phyloP scores from a whole-genome alignment of 176 grass and related monocot genomes.

The Triticum monococcum region DNA sequence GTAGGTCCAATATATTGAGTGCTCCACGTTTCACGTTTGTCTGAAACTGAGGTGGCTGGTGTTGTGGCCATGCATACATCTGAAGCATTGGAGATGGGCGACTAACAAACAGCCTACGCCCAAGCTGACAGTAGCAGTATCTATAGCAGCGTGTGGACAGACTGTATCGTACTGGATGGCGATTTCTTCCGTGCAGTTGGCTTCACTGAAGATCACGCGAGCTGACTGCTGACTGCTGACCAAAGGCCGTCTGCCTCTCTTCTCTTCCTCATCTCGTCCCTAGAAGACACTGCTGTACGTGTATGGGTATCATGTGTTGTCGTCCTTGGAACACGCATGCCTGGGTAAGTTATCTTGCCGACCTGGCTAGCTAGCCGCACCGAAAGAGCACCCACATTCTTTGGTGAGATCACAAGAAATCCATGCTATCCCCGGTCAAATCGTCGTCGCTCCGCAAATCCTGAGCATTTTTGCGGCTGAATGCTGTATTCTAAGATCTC shows the following conservation, averaged over 20 bases:
- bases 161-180: not conserved
- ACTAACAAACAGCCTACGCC: not conserved
- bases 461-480: conserved; percentile 10
- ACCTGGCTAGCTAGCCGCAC: conserved; percentile 27
- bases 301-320: conserved; percentile 12
- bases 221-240: conserved; percentile 28
- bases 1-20: conserved; percentile 8
- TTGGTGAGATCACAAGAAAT: conserved; percentile 33
- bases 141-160: not conserved
- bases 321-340: conserved; percentile 24
- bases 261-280: not conserved
- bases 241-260: not conserved
- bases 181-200: conserved; percentile 30
- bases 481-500: not conserved
- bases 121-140: not conserved
- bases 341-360: conserved; percentile 8
- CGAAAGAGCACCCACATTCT: not conserved
- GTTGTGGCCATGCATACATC: not conserved
- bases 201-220: conserved; percentile 40
- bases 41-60: not conserved
- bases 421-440: conserved; percentile 12
- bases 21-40: not conserved
- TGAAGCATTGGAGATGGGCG: not conserved
- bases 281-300: not conserved
- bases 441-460: conserved; percentile 20